These are phyloP conservation scores for Lactuca saligna DNA, from an alignment of 129 eudicot species.

Conservation along the genomic window DNA sequence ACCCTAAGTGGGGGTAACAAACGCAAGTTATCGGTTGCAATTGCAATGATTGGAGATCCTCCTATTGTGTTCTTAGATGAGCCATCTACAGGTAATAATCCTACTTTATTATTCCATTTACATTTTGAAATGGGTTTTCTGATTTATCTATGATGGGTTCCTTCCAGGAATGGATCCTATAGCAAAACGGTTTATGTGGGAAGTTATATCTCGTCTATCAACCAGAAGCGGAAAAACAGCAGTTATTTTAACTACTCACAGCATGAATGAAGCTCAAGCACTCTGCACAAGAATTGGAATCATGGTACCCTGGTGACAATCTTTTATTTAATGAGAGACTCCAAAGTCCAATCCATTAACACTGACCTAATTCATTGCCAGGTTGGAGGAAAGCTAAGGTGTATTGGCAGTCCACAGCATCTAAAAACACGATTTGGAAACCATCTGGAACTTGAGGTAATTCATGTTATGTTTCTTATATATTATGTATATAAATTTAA, in stretches of 20 bases:
- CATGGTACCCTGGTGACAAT: conserved; percentile 90
- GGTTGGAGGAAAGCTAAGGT: conserved; percentile 92
- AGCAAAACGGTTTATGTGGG: conserved; percentile 99
- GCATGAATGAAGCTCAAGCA: conserved; percentile 99
- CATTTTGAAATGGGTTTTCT: neutral
- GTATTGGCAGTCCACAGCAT: conserved; percentile 98
- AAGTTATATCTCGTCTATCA: conserved; percentile 89
- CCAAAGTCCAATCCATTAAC: too few relatives aligned
- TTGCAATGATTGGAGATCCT: conserved; percentile 99
- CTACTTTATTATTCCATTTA: neutral
- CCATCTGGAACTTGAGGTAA: conserved; percentile 95
- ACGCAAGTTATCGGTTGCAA: conserved; percentile 93
- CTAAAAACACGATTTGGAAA: conserved; percentile 93
- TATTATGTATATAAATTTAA: neutral
- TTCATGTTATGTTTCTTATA: neutral
- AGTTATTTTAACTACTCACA: conserved; percentile 92
- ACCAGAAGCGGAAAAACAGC: conserved; percentile 97
- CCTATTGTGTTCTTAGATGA: conserved; percentile 91
- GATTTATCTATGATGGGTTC: conserved; percentile 3
- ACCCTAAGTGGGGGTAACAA: conserved; percentile 95
- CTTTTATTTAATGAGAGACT: neutral
- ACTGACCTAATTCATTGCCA: neutral
- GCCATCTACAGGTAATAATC: conserved; percentile 79
- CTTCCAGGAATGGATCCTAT: conserved; percentile 95
- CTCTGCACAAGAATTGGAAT: conserved; percentile 96